A percentile compares a stretch with the other conserved stretches of the same genome.
phyloP scores from a whole-genome alignment of 2,329 filamentous ascomycete genomes.

The Microcyclosporella mali region DNA sequence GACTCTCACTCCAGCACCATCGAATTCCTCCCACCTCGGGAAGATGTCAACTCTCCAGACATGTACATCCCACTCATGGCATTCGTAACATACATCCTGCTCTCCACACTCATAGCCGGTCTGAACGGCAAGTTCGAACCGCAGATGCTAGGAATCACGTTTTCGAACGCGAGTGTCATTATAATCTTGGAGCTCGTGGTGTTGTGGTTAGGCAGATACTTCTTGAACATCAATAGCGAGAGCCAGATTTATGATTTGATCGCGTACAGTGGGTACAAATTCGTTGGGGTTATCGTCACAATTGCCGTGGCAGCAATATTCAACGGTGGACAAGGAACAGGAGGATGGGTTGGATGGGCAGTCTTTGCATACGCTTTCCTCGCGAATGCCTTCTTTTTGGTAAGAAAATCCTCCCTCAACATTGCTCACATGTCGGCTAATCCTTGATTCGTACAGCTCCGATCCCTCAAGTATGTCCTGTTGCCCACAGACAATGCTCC shows the following conservation, averaged over 20 bases:
- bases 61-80: conserved; percentile 99
- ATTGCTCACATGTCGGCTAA: neutral
- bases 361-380: conserved; percentile 88
- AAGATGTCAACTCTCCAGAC: conserved; percentile 88
- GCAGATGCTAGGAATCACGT: conserved; percentile 83
- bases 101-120: conserved; percentile 84
- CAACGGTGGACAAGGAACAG: conserved; percentile 72
- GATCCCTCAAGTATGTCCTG: conserved; percentile 91
- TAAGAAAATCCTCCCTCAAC: conserved; percentile 35
- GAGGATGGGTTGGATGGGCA: conserved; percentile 81
- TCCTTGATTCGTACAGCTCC: conserved; percentile 55
- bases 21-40: conserved; percentile 82
- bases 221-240: conserved; percentile 88
- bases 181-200: conserved; percentile 84
- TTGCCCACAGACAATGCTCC: conserved; percentile 72
- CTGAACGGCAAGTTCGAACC: conserved; percentile 88
- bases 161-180: conserved; percentile 74
- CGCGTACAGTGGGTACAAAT: conserved; percentile 97
- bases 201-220: conserved; percentile 86
- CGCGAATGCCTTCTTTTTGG: conserved; percentile 91
- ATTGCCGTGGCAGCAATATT: conserved; percentile 71
- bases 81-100: conserved; percentile 90
- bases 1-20: conserved; percentile 35
- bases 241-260: conserved; percentile 89
- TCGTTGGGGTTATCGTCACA: conserved; percentile 91